Conservation (phyloP, 2,329 filamentous ascomycete species). For the Trichothecium roseum region DNA sequence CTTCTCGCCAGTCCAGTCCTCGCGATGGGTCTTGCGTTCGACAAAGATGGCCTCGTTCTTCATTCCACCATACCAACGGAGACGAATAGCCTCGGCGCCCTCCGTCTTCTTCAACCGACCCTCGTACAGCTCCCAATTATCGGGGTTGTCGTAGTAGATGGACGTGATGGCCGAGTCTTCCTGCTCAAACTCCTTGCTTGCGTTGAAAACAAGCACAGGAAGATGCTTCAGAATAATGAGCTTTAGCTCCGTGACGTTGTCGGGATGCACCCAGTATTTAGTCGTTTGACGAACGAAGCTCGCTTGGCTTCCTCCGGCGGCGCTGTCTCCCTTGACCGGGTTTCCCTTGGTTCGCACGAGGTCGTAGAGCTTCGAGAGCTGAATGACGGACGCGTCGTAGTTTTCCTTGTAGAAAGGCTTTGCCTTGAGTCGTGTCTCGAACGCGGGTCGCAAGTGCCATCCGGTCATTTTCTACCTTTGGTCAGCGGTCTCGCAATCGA, state of each 20-base stretch:
- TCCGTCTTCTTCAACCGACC: conserved; percentile 96
- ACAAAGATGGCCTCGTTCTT: conserved; percentile 91
- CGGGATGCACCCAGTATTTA: conserved; percentile 98
- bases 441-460: conserved; percentile 92
- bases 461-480: conserved; percentile 74
- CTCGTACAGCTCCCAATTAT: conserved; percentile 89
- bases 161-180: conserved; percentile 93
- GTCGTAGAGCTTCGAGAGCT: conserved; percentile 91
- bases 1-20: conserved; percentile 98
- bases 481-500: neutral
- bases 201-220: conserved; percentile 92
- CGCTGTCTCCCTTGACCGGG: conserved; percentile 81
- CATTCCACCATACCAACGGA: conserved; percentile 98
- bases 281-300: conserved; percentile 96
- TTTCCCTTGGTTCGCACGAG: conserved; percentile 87
- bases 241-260: conserved; percentile 97
- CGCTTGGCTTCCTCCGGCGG: conserved; percentile 84
- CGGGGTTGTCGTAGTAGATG: conserved; percentile 94
- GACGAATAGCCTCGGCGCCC: conserved; percentile 88
- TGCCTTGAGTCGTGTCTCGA: conserved; percentile 84
- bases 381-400: conserved; percentile 91
- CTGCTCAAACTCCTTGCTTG: conserved; percentile 88
- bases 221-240: conserved; percentile 96
- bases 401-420: conserved; percentile 99
- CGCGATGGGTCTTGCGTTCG: conserved; percentile 93